Base-by-base conservation (phyloP, 768 basidiomycete genomes). In the Mycena albidolilacea region DNA sequence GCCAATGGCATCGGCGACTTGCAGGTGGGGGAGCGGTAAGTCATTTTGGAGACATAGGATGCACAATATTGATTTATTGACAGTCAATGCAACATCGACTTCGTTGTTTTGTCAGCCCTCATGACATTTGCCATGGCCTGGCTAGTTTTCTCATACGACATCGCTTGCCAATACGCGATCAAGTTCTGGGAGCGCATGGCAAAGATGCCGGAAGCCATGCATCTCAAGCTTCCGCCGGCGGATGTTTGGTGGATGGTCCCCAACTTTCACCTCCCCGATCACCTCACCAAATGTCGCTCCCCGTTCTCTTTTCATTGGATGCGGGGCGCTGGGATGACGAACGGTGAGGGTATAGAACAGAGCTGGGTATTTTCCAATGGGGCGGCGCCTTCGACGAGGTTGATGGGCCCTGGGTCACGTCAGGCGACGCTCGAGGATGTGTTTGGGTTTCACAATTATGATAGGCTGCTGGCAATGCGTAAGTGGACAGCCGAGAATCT, bases 171-270 rank as follows among this genome's bases (percentile, higher is more conserved):
- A 6, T 50, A 50, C 48, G n/a, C n/a, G 2, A 3, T 50, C 19
- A 5, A n/a, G 7, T 50, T 50, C 7, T 50, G 48, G 48, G 15
- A 50, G 19, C 48, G n/a, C 8, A 50, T 50, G 48, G 5, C 48
- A 7, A 8, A n/a, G n/a, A n/a, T 50, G 48, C 48, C 48, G 19
- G 48, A 50, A 7, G 19, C 14, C 7, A 19, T 50, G 48, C 48
- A n/a, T 7, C n/a, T 50, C 7, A 50, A 50, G 10, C n/a, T 50
- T 7, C 19, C 48, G 7, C 48, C 48, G 7, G 17, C 17, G n/a
- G n/a, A 50, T n/a, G 17, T 50, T 3, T 50, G 66, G 41, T 67
- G 58, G 58, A 65, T 52, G 30, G 61, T 84, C 5, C 71, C 71
- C 0, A 72, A 72, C 19, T 50, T 50, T 10, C 48, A 50, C 10